Conservation (phyloP, 2,329 filamentous ascomycete genomes). For the Trichophyton verrucosum region DNA sequence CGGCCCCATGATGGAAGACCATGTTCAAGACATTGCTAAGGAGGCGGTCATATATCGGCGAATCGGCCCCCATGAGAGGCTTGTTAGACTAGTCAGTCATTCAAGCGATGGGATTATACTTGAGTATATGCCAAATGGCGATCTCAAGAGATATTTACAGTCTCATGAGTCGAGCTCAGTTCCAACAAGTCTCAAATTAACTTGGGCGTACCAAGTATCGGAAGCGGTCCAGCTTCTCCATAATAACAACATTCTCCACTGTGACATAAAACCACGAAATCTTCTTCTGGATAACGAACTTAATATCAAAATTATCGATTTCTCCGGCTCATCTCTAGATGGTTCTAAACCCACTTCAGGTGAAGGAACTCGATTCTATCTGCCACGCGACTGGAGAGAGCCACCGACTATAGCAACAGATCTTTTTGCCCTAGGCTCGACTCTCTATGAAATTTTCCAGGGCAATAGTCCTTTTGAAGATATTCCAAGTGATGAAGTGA, state of each 20-base stretch:
- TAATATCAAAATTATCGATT: conserved; percentile 28
- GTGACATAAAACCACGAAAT: conserved; percentile 30
- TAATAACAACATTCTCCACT: conserved; percentile 28
- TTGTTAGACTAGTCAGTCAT: conserved; percentile 3
- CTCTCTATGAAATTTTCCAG: conserved; percentile 15
- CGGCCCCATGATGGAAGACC: neutral
- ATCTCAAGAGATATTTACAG: conserved; percentile 5
- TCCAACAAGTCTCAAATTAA: conserved; percentile 12
- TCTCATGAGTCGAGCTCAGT: neutral
- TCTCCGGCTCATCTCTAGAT: conserved; percentile 24
- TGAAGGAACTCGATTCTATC: conserved; percentile 14
- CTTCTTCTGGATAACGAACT: conserved; percentile 27
- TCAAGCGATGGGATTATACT: conserved; percentile 5
- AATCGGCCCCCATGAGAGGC: conserved; percentile 4
- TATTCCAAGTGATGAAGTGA: conserved; percentile 14
- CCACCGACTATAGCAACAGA: conserved; percentile 14
- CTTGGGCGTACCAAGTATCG: conserved; percentile 25
- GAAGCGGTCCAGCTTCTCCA: conserved; percentile 28
- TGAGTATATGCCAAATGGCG: conserved; percentile 8
- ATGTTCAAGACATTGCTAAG: conserved; percentile 5
- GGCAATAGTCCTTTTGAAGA: conserved; percentile 14
- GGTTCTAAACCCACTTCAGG: conserved; percentile 15
- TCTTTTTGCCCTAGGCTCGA: conserved; percentile 16
- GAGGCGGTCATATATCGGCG: conserved; percentile 5
- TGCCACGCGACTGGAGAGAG: conserved; percentile 16